These are phyloP conservation scores for Silybum marianum DNA, from an alignment of 129 eudicot species.

Conservation along the genomic window DNA sequence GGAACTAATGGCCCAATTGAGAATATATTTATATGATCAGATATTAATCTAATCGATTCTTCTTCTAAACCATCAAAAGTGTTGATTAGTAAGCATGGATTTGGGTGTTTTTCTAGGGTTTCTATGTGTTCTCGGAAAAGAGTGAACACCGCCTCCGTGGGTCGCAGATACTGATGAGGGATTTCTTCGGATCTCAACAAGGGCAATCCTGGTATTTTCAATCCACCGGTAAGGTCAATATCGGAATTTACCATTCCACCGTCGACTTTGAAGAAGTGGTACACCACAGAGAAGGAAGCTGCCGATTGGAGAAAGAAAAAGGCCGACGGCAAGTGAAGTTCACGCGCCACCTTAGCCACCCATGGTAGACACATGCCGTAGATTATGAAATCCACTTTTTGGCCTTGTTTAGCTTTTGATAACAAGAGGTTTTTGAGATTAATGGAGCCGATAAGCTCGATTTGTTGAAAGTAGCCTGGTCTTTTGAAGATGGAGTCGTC, in stretches of 20 bases:
- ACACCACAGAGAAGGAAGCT: slow-evolving; percentile 34
- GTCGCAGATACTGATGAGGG: slow-evolving; percentile 35
- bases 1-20: slow-evolving; percentile 49
- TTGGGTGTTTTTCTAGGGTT: slow-evolving; percentile 34
- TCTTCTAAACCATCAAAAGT: slow-evolving; percentile 48
- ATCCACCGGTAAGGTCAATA: slow-evolving; percentile 14
- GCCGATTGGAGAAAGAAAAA: slow-evolving; percentile 53
- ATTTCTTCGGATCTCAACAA: slow-evolving; percentile 40
- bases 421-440: slow-evolving; percentile 31
- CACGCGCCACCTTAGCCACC: slow-evolving; percentile 70
- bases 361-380: slow-evolving; percentile 55
- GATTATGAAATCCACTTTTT: slow-evolving; percentile 39
- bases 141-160: slow-evolving; percentile 12
- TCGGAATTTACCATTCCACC: slow-evolving; percentile 24
- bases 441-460: slow-evolving; percentile 34
- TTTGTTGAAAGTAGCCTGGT: slow-evolving; percentile 15
- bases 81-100: slow-evolving; percentile 47
- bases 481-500: neutral
- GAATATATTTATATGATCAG: slow-evolving; percentile 27
- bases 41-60: slow-evolving; percentile 22
- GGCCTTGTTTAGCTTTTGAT: slow-evolving; percentile 28
- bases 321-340: slow-evolving; percentile 53
- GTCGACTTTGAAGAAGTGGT: slow-evolving; percentile 37
- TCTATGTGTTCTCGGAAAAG: slow-evolving; percentile 49
- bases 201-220: slow-evolving; percentile 50